Percentiles rank a stretch among this genome's conserved stretches.
phyloP scores from a whole-genome alignment of 2,329 filamentous ascomycete genomes.

The Fusarium robinianum region DNA sequence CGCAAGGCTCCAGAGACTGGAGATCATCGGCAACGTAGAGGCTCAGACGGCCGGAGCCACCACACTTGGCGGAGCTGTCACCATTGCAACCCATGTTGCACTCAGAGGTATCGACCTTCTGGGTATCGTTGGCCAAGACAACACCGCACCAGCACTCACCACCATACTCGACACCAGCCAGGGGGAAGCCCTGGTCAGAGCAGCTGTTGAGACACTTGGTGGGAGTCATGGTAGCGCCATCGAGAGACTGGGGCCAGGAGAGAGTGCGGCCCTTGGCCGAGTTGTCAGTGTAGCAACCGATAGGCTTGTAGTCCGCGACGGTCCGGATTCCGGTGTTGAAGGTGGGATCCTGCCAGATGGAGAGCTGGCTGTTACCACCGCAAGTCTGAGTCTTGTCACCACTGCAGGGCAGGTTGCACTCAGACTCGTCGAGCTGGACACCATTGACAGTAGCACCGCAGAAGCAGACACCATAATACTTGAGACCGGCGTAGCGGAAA shows the following conservation, averaged over 20 bases:
- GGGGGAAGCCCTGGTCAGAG: conserved; percentile 49
- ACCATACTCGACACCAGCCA: conserved; percentile 54
- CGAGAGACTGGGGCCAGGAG: conserved; percentile 48
- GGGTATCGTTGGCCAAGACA: conserved; percentile 55
- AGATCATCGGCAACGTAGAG: conserved; percentile 55
- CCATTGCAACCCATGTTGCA: conserved; percentile 60
- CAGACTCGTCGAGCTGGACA: conserved; percentile 54
- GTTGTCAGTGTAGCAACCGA: conserved; percentile 64
- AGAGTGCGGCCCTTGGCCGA: conserved; percentile 50
- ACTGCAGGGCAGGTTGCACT: conserved; percentile 62
- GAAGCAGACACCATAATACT: conserved; percentile 59
- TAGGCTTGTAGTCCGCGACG: conserved; percentile 57
- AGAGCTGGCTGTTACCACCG: conserved; percentile 53
- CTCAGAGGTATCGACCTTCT: conserved; percentile 41
- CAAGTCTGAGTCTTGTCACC: conserved; percentile 52
- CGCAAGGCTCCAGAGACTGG: conserved; percentile 56
- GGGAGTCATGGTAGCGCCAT: conserved; percentile 46
- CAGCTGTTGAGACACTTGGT: conserved; percentile 50
- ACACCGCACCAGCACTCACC: conserved; percentile 57
- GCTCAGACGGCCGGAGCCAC: conserved; percentile 48
- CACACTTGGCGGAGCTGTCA: conserved; percentile 48
- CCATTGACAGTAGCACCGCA: conserved; percentile 56
- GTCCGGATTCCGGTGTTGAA: conserved; percentile 52
- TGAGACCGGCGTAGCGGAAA: conserved; percentile 56
- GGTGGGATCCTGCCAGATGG: conserved; percentile 54